Base-by-base conservation (phyloP, 1,284 basidiomycete genomes). In the Ganoderma lucidum region DNA sequence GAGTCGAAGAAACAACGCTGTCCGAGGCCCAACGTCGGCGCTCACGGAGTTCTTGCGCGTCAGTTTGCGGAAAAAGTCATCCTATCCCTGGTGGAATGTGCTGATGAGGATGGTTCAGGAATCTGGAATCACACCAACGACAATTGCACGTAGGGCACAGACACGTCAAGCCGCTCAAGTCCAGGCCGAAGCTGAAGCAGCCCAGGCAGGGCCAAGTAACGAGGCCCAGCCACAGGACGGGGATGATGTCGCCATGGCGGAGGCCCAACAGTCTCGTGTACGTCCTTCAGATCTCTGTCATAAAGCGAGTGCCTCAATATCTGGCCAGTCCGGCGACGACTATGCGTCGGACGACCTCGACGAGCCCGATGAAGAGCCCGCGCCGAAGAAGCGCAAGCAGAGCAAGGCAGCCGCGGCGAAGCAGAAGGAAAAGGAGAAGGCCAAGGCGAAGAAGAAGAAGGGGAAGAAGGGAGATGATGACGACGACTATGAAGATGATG, bases 31-130 rank as follows among this genome's bases (percentile, higher is more conserved):
- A 0, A 91, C 94, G 0, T 97, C 95, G 59, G 97, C 97, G 0
- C 82, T 99, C 14, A 98, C 97, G 35, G 95, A 96, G 73, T 98
- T 96, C 78, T 85, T 99, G 23, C 89, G 90, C 74, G 96, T 96
- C 72, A 70, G 89, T 83, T 56, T 63, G 17, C 35, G 63, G 14
- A 39, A 6, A 10, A 28, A 51, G 23, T 14, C 14, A n/a, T 28
- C 5, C 51, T 41, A 6, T 6, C 8, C 15, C 5, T 37, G 17
- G 51, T 23, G 35, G 35, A 35, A 8, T 35, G 17, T 19, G 10
- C 41, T 58, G 35, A 35, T 32, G 37, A 61, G n/a, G 14, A 32
- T 3, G n/a, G 17, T 39, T 35, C 66, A 95, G 94, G 92, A 93
- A 77, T 87, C 90, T 68, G 94, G 94, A 8, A 96, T 96, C 73